Percentiles rank a stretch among this genome's conserved stretches.
Evolutionary conservation across 176 grass and related monocot genomes (phyloP).

Genomic region (Stipa capillata): DNA sequence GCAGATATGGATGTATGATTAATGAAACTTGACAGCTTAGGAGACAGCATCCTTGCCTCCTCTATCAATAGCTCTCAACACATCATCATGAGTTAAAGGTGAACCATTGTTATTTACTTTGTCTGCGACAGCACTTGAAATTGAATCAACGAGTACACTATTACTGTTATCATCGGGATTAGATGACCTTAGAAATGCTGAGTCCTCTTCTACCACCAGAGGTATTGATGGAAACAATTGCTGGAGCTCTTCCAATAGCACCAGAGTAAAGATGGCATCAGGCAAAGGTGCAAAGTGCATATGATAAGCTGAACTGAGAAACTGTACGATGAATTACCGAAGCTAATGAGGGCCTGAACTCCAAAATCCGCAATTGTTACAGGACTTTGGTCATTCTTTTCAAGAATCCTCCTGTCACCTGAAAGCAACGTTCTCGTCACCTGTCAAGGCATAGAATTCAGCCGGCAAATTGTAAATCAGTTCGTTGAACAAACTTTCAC

Average conservation of each 20-base stretch:
- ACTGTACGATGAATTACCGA: slow-evolving; percentile 37
- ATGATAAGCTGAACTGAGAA: slow-evolving; percentile 8
- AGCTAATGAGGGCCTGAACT: slow-evolving; percentile 87
- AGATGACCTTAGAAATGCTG: slow-evolving; percentile 44
- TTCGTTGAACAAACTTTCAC: neutral
- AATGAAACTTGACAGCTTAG: slow-evolving; percentile 11
- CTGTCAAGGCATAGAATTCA: slow-evolving; percentile 35
- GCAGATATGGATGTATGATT: neutral
- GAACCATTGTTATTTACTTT: slow-evolving; percentile 35
- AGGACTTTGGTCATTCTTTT: slow-evolving; percentile 74
- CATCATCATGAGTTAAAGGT: slow-evolving; percentile 51
- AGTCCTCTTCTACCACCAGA: slow-evolving; percentile 89
- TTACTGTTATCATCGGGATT: slow-evolving; percentile 21
- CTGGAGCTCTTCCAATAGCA: slow-evolving; percentile 58
- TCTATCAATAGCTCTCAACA: slow-evolving; percentile 90
- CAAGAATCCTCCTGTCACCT: slow-evolving; percentile 53
- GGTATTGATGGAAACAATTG: slow-evolving; percentile 76
- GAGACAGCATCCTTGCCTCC: slow-evolving; percentile 73
- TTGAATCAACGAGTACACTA: slow-evolving; percentile 51
- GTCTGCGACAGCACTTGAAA: slow-evolving; percentile 51
- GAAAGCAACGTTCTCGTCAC: slow-evolving; percentile 79
- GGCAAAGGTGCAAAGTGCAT: slow-evolving; percentile 1
- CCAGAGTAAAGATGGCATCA: slow-evolving; percentile 26
- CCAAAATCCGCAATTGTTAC: slow-evolving; percentile 88
- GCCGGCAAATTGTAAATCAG: neutral